A percentile compares a stretch with the other conserved stretches of the same genome.
Conservation (phyloP, 2,329 filamentous ascomycete species). For the Geosmithia flava region DNA sequence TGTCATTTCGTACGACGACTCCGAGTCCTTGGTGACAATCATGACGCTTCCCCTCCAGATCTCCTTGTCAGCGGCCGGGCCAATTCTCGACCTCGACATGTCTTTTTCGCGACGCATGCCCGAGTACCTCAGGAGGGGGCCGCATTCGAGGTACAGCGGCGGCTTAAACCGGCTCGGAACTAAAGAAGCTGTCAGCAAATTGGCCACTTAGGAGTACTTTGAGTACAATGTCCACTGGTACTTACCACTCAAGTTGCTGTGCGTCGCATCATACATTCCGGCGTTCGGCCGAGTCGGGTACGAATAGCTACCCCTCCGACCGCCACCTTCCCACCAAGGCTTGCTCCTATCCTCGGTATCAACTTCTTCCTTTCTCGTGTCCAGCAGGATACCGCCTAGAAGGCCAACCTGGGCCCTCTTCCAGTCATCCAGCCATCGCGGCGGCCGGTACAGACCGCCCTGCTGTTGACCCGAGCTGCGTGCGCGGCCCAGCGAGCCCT, state of each 20-base stretch:
- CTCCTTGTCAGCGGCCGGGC: slow-evolving; percentile 44
- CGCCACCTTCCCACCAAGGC: slow-evolving; percentile 66
- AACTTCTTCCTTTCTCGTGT: slow-evolving; percentile 34
- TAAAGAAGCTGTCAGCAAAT: not conserved
- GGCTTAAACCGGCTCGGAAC: slow-evolving; percentile 66
- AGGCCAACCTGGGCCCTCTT: slow-evolving; percentile 52
- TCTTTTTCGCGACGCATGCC: slow-evolving; percentile 45
- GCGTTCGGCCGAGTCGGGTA: slow-evolving; percentile 34
- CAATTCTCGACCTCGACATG: not conserved
- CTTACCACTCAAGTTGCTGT: slow-evolving; percentile 49
- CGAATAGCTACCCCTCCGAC: slow-evolving; percentile 30
- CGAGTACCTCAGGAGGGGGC: slow-evolving; percentile 80
- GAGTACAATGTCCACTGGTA: not conserved
- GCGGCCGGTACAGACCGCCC: slow-evolving; percentile 39
- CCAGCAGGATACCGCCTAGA: slow-evolving; percentile 44
- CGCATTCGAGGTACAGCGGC: slow-evolving; percentile 74
- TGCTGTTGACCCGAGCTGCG: slow-evolving; percentile 22
- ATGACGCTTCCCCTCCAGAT: slow-evolving; percentile 90
- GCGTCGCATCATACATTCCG: slow-evolving; percentile 54
- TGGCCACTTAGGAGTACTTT: not conserved
- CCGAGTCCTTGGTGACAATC: slow-evolving; percentile 82
- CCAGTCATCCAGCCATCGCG: slow-evolving; percentile 60
- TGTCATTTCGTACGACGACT: slow-evolving; percentile 68
- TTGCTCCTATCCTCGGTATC: slow-evolving; percentile 33
- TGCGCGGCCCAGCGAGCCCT: slow-evolving; percentile 17